Evolutionary conservation across 2,329 filamentous ascomycete species (phyloP).

Genomic region (Bimuria novae-zelandiae): DNA sequence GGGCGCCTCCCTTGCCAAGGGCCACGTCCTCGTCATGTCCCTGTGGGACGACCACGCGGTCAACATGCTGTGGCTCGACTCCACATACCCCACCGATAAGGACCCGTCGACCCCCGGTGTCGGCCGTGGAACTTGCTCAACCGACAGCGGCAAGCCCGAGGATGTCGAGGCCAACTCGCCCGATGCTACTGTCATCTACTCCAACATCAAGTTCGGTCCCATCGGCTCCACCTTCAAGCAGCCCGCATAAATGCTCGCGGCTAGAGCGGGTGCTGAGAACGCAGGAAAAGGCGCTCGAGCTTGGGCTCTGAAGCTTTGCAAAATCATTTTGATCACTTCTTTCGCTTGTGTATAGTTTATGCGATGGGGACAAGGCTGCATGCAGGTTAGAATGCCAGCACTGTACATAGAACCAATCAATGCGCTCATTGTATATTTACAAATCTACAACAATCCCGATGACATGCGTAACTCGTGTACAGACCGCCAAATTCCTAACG

Average conservation of each 20-base stretch:
- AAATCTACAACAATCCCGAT: no score
- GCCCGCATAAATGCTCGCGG: conserved; percentile 28
- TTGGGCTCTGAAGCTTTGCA: conserved; percentile 4
- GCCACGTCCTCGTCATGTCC: conserved; percentile 69
- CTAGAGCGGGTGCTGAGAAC: not conserved
- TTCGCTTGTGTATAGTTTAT: conserved; percentile 20
- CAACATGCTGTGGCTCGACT: conserved; percentile 78
- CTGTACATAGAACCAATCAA: conserved; percentile 4
- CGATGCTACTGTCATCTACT: conserved; percentile 43
- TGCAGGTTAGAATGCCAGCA: conserved; percentile 1
- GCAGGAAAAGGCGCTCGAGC: not conserved
- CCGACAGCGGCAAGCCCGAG: conserved; percentile 42
- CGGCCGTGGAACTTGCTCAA: conserved; percentile 45
- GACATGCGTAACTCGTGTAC: no score
- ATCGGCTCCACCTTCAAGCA: conserved; percentile 46
- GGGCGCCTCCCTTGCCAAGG: conserved; percentile 58
- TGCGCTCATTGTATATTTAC: not conserved
- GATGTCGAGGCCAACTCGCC: conserved; percentile 44
- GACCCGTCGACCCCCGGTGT: conserved; percentile 39
- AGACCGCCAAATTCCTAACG: not conserved
- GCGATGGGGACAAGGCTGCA: not conserved
- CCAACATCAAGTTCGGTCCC: conserved; percentile 48
- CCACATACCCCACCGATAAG: conserved; percentile 60
- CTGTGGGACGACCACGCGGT: conserved; percentile 68
- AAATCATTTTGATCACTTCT: conserved; percentile 2